Evolutionary conservation across 441 rosid genomes (phyloP).

Genomic region (Geranium incanum): DNA sequence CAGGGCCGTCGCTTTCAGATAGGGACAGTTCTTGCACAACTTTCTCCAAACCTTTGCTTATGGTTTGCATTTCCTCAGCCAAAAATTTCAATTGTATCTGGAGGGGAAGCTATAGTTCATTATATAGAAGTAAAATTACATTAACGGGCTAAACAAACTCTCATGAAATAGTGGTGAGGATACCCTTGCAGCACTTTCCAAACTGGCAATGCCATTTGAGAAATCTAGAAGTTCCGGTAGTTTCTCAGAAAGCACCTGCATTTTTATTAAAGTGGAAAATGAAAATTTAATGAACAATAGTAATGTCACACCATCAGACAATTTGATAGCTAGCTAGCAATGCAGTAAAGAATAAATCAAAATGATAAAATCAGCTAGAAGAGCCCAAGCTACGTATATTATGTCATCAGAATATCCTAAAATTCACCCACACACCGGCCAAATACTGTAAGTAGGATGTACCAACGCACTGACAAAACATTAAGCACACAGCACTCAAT

Average conservation of each 20-base stretch:
- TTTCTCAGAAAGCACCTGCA: constrained; percentile 82
- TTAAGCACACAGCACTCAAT: not conserved
- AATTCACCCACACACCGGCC: not conserved
- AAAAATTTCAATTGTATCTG: constrained; percentile 88
- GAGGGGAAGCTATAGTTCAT: constrained; percentile 16
- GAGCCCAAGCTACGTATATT: not conserved
- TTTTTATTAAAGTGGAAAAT: constrained; percentile 18
- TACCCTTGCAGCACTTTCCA: constrained; percentile 83
- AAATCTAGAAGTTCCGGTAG: constrained; percentile 84
- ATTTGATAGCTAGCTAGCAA: not conserved
- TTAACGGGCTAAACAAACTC: not conserved
- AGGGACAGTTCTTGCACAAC: constrained; percentile 74
- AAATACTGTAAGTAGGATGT: too few species aligned
- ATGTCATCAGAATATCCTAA: not conserved
- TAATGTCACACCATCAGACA: not conserved
- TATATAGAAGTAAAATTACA: not conserved
- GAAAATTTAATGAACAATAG: not conserved
- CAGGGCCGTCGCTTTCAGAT: constrained; percentile 80
- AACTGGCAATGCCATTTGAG: constrained; percentile 52
- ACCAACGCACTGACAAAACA: not conserved
- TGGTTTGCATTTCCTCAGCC: constrained; percentile 96
- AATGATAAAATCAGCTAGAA: not conserved
- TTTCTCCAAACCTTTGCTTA: constrained; percentile 88
- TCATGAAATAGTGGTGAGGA: not conserved
- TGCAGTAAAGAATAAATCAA: not conserved